Conservation (phyloP, 1,284 basidiomycete genomes). For the Ustilago xerochloae region DNA sequence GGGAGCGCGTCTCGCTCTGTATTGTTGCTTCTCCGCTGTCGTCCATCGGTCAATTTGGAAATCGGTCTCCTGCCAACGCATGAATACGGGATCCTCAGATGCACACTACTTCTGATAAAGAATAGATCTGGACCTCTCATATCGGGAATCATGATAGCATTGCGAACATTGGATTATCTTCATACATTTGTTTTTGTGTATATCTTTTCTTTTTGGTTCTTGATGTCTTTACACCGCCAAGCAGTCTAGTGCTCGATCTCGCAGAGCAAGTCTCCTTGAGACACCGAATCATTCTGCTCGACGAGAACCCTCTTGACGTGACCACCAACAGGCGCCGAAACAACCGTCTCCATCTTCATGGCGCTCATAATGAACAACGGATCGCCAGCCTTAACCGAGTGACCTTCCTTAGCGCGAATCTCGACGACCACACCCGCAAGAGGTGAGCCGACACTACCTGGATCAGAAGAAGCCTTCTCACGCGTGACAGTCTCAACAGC, state of each 20-base stretch:
- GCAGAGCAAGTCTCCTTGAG: slow-evolving; percentile 84
- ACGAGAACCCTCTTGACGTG: slow-evolving; percentile 92
- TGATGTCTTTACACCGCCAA: too few species aligned
- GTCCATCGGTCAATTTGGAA: too few species aligned
- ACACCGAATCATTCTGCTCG: slow-evolving; percentile 79
- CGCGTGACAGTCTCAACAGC: slow-evolving; percentile 90
- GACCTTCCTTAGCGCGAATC: slow-evolving; percentile 94
- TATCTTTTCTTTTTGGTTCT: slow-evolving; percentile 7
- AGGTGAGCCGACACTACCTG: slow-evolving; percentile 88
- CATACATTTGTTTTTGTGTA: slow-evolving; percentile 10
- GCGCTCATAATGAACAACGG: slow-evolving; percentile 76
- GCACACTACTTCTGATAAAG: neutral
- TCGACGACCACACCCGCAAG: slow-evolving; percentile 94
- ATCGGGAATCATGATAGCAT: slow-evolving; percentile 4
- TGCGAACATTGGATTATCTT: slow-evolving; percentile 3
- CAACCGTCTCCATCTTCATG: slow-evolving; percentile 82
- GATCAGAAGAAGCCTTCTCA: slow-evolving; percentile 91
- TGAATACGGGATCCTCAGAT: too few species aligned
- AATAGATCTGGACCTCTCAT: neutral
- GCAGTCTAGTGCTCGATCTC: slow-evolving; percentile 71
- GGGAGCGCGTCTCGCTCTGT: neutral
- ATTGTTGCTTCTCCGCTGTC: neutral
- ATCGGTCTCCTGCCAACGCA: too few species aligned
- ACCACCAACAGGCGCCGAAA: slow-evolving; percentile 93
- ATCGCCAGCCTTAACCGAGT: slow-evolving; percentile 97